Evolutionary conservation across 2,329 filamentous ascomycete species (phyloP), one percentile per base, ranked within the genome.

Genomic region (Karstenula rhodostoma): DNA sequence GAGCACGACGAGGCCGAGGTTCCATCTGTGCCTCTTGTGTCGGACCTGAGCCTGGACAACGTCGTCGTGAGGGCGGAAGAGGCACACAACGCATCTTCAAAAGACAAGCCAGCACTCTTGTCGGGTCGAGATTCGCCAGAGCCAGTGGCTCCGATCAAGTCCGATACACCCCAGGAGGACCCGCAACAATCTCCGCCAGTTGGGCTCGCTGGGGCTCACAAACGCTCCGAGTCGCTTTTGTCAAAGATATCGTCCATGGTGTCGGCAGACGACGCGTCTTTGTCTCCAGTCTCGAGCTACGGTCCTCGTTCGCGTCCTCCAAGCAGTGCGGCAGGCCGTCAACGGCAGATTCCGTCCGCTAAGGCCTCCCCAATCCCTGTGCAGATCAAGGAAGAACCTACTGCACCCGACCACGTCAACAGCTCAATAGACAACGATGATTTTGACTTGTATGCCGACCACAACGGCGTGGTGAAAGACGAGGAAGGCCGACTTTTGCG

Each of bases 221-320:
- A 68, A 60, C 66, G 73, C 52, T 72, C 73, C 35, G 72, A 72
- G 48, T 77, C 75, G n/a, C 65, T 77, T 10, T 65, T 77, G 15
- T 78, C 75, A 7, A 70, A 70, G 35, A 75, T 78, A 55, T 78
- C 75, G 10, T 75, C 74, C 51, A 73, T 74, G 59, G 75, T 78
- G 1, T 73, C 75, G 9, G 71, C 68, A 1, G 72, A 70, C 43
- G 67, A 67, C 52, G 64, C 63, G 37, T 66, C 73, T 6, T 66
- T 72, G 9, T 76, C 74, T 8, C 71, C 73, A 25, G 59, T 67
- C 32, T 73, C 73, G 25, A 72, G 67, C 51, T 67, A 64, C 17
- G 67, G 68, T 19, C 67, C 65, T 44, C 68, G 67, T 51, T 76
- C 75, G 15, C 70, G 72, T 13, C 74, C 74, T 19, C 72, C 72